Evolutionary conservation across 139 green algal genomes (phyloP), one percentile per base, ranked within the genome.

Genomic region (Yamagishiella unicocca): DNA sequence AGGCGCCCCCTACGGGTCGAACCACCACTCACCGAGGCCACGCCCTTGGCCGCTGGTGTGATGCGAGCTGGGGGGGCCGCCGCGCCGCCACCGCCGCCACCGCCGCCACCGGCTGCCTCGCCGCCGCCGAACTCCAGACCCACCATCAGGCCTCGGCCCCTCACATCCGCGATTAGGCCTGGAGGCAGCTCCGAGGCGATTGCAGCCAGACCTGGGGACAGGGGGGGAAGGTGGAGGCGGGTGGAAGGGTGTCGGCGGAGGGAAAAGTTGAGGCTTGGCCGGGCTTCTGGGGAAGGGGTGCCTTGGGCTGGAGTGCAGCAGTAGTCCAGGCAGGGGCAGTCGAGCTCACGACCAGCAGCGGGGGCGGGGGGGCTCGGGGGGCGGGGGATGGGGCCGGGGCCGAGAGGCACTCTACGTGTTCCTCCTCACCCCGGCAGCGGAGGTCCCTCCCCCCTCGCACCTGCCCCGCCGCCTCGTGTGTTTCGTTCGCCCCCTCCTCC

Each of bases 131-230:
- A 95, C 90, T 98, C 96, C 3, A 95, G 68, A 0, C 93, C 96
- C 53, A 96, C 90, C 96, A 98, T 98, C 25, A 98, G 90, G 4
- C 96, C 96, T 1, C 94, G 89, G 19, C 95, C 96, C 12, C 96
- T 89, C 37, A 98, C 87, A 73, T 98, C 96, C 37, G 93, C 91
- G 76, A 98, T 96, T 42, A 86, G 61, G 22, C 80, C 80, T 0
- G 93, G 89, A 12, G 85, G 85, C 66, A 88, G 75, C 58, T 80
- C 78, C 19, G 89, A 40, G 0, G 90, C 82, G 43, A 95, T 42
- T 0, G 85, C 45, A 8, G 93, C 31, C 83, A 95, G 67, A 43
- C 89, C 90, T 94, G 85, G 37, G 66, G 35, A 7, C 14, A n/a
- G 22, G 24, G 67, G 5, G 31, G 31, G 4, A 72, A 42, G 29